Evolutionary conservation across 106 monocot species (phyloP).

Genomic region (Acorus calamus): DNA sequence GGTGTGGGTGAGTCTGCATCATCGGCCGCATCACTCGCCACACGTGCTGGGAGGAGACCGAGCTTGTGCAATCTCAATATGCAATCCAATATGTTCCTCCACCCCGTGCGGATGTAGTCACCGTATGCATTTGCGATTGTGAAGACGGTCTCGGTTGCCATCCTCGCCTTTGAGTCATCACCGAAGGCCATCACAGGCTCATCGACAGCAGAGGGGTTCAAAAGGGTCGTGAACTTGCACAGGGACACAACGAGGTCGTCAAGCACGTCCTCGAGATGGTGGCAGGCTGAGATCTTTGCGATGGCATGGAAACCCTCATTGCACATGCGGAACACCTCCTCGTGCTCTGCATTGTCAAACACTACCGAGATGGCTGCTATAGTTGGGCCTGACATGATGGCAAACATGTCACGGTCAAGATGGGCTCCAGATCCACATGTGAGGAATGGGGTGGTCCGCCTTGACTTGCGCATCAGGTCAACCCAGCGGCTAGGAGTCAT

Average conservation of each 20-base stretch:
- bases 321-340: conserved; percentile 41
- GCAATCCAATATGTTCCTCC: conserved; percentile 67
- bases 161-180: conserved; percentile 61
- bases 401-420: conserved; percentile 73
- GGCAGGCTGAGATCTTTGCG: conserved; percentile 50
- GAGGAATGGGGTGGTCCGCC: conserved; percentile 45
- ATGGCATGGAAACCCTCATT: conserved; percentile 56
- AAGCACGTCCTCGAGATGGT: conserved; percentile 58
- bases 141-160: conserved; percentile 67
- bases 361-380: conserved; percentile 75
- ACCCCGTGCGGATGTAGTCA: conserved; percentile 50
- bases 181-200: conserved; percentile 55
- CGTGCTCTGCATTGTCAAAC: conserved; percentile 61
- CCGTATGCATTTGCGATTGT: conserved; percentile 59
- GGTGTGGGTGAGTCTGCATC: conserved; percentile 18
- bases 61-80: conserved; percentile 61
- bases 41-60: conserved; percentile 53
- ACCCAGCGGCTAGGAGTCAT: conserved; percentile 67
- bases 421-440: conserved; percentile 35
- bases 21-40: conserved; percentile 48
- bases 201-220: conserved; percentile 36
- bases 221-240: conserved; percentile 62
- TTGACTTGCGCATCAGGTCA: conserved; percentile 55
- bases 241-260: conserved; percentile 64
- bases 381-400: conserved; percentile 59